phyloP scores from a whole-genome alignment of 1,139 yeast species.

The Wickerhamomyces sp. region DNA sequence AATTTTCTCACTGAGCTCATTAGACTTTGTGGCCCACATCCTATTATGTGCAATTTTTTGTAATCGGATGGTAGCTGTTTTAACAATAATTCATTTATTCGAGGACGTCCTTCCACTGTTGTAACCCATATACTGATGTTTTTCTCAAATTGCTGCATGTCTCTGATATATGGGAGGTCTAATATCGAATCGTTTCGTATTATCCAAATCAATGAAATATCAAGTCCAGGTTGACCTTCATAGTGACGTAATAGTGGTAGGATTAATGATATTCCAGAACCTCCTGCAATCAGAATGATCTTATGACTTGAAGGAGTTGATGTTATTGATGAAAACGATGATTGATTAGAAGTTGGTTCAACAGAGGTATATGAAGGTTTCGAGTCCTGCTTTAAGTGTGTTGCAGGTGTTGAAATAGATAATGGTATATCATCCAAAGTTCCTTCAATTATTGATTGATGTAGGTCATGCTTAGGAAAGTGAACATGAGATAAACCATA shows the following conservation, averaged over 20 bases:
- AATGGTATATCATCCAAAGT: neutral
- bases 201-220: slow-evolving; percentile 19
- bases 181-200: neutral
- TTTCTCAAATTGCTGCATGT: neutral
- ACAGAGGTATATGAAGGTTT: neutral
- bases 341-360: slow-evolving; percentile 1
- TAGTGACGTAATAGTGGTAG: slow-evolving; percentile 16
- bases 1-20: slow-evolving; percentile 35
- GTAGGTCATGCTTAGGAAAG: slow-evolving; percentile 9
- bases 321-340: slow-evolving; percentile 1
- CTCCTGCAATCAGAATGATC: slow-evolving; percentile 21
- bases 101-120: slow-evolving; percentile 35
- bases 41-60: slow-evolving; percentile 39
- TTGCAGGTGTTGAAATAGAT: neutral
- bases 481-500: slow-evolving; percentile 19
- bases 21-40: slow-evolving; percentile 51
- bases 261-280: slow-evolving; percentile 22
- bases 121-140: slow-evolving; percentile 18
- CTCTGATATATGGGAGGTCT: neutral
- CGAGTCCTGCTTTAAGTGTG: neutral
- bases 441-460: neutral
- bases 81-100: slow-evolving; percentile 29
- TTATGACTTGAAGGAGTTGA: slow-evolving; percentile 7
- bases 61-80: slow-evolving; percentile 3
- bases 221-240: slow-evolving; percentile 4